Evolutionary conservation across 2,329 filamentous ascomycete species (phyloP), one percentile per base, ranked within the genome.

Genomic region (Stachybotrys echinatus): DNA sequence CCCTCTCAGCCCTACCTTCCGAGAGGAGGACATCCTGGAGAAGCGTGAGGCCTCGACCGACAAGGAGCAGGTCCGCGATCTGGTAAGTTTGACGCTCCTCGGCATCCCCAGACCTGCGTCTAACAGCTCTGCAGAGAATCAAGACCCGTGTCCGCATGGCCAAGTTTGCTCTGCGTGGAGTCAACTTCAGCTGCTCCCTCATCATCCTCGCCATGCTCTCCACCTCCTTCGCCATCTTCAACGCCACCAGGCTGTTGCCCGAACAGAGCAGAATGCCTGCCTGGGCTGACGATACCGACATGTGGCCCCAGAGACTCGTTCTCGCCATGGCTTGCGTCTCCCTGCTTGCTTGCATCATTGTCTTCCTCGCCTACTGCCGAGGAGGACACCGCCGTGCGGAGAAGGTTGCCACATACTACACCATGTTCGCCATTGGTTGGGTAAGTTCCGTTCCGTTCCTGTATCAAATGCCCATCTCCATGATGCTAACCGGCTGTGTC

Each of bases 151-250:
- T 97, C 31, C 85, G 94, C 44, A 79, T 97, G 70, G 94, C 92
- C 59, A 99, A 99, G 75, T 86, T 97, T 61, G 83, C 95, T 54
- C 84, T 99, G n/a, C 87, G 94, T 57, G 87, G 90, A 50, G 88
- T 97, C 72, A 96, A 92, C 78, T 97, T 99, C 70, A 91, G 89
- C 69, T 99, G 94, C 77, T 92, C 89, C 68, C 79, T 97, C 53
- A 96, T 99, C 65, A 89, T 99, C 57, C 80, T 99, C 51, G 79
- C 91, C 54, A 92, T 99, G 82, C 75, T 99, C 48, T 85, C 88
- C 14, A 82, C 89, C n/a, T 90, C 89, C 4, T 89, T 99, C 63
- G 75, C 84, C 58, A 92, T 99, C 68, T 99, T 99, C 82, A 90
- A 94, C 68, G 81, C 91, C 46, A 96, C 94, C 52, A 89, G 82